phyloP scores from a whole-genome alignment of 169 alveolate genomes.

The Cryptosporidium tyzzeri region DNA sequence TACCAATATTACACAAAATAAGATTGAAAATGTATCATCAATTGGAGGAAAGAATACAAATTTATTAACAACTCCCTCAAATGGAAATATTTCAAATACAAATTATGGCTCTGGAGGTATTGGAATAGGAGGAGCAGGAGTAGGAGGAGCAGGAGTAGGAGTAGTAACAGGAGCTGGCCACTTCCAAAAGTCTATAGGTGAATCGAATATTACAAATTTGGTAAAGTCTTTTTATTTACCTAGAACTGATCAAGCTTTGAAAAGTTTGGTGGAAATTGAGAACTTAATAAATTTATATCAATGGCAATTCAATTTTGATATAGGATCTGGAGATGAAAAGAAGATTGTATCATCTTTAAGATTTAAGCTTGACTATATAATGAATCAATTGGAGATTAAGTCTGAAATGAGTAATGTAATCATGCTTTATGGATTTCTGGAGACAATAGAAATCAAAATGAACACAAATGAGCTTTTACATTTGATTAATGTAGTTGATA shows the following conservation, averaged over 20 bases:
- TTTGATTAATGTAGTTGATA: conserved; percentile 30
- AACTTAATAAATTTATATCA: conserved; percentile 25
- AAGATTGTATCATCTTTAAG: conserved; percentile 52
- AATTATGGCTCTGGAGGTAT: not conserved
- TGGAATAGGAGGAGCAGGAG: not conserved
- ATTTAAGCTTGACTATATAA: conserved; percentile 20
- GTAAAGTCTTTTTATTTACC: conserved; percentile 21
- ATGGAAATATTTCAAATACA: not conserved
- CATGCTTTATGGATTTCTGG: conserved; percentile 39
- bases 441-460: conserved; percentile 24
- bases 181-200: not conserved
- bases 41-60: not conserved
- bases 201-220: not conserved
- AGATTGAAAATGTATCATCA: not conserved
- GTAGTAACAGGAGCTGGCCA: not conserved
- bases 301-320: conserved; percentile 39
- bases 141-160: not conserved
- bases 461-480: conserved; percentile 46
- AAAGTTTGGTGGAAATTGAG: conserved; percentile 5
- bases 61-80: not conserved
- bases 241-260: not conserved
- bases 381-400: not conserved
- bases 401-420: not conserved
- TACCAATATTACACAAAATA: not conserved
- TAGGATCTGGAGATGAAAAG: not conserved